A percentile compares a stretch with the other conserved stretches of the same genome.
Conservation (phyloP, 345 rosid species). For the Gossypium anomalum region DNA sequence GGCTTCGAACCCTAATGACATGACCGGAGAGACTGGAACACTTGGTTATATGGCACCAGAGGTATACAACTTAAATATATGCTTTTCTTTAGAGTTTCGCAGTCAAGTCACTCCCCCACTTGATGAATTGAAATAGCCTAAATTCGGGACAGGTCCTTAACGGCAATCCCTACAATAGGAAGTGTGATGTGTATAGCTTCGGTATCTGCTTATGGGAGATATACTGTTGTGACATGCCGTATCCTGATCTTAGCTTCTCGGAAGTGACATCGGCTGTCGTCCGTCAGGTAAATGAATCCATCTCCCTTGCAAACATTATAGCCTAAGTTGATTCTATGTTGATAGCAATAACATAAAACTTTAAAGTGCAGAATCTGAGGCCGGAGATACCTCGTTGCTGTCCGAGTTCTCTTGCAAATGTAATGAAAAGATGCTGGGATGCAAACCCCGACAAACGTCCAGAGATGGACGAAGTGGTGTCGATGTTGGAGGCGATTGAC, state of each 20-base stretch:
- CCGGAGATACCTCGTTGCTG: slow-evolving; percentile 98
- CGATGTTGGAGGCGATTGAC: slow-evolving; percentile 83
- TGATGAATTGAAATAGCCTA: slow-evolving; percentile 5
- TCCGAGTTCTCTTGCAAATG: slow-evolving; percentile 78
- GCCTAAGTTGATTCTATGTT: background rate
- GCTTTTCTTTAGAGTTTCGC: background rate
- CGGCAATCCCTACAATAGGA: slow-evolving; percentile 86
- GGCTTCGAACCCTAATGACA: slow-evolving; percentile 95
- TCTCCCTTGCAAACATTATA: background rate
- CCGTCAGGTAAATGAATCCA: slow-evolving; percentile 61
- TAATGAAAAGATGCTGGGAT: slow-evolving; percentile 98
- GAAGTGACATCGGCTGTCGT: slow-evolving; percentile 96
- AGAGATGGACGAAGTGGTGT: slow-evolving; percentile 88
- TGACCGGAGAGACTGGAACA: slow-evolving; percentile 99
- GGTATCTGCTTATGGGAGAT: slow-evolving; percentile 99
- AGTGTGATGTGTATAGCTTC: slow-evolving; percentile 94
- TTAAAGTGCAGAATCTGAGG: slow-evolving; percentile 64
- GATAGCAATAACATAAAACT: slow-evolving; percentile 1
- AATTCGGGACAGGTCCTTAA: slow-evolving; percentile 60
- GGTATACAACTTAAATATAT: slow-evolving; percentile 32
- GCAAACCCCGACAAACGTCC: slow-evolving; percentile 92
- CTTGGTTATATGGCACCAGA: slow-evolving; percentile 99
- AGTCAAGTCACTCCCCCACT: background rate
- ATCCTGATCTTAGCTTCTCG: slow-evolving; percentile 94
- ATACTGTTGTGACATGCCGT: slow-evolving; percentile 99